Evolutionary conservation across 1,139 yeast species (phyloP), one percentile per base, ranked within the genome.

Genomic region (Taphrina wiesneri): DNA sequence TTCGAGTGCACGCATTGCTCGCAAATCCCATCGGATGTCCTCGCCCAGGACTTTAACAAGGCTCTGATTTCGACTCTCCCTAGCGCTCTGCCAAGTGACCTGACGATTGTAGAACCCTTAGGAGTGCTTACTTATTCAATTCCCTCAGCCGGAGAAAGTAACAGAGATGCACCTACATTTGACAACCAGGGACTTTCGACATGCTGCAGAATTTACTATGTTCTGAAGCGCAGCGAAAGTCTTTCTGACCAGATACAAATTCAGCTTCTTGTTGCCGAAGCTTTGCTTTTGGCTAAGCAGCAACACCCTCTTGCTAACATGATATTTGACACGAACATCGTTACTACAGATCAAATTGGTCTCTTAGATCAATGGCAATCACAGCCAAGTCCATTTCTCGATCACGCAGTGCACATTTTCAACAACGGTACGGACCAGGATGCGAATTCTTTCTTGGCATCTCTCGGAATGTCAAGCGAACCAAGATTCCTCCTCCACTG

Each of bases 241-340:
- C 21, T 13, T 1, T 26, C 34, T 17, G 53, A 32, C 15, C 39
- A 13, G n/a, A 52, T 34, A n/a, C 28, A 34, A 25, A 17, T 34
- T 1, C 9, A 34, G 19, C 56, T 32, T 2, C 45, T 52, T 2
- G 17, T 52, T 6, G 56, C 45, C 13, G 30, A 34, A 15, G 56
- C 30, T 4, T n/a, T 52, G 45, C 25, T 52, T 17, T 11, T 4
- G 1, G 45, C 56, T 17, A 52, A 34, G 21, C 13, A 11, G 6
- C 56, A 52, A 34, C 45, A 52, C 21, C 26, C 45, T 15, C 17
- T 1, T 26, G 56, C 56, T 17, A 52, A 52, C 26, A n/a, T 21
- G 26, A 32, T 52, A 26, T 7, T 15, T 13, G 39, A 39, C 52
- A 26, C 13, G 15, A 26, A 45, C 28, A 3, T n/a, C 25, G 2